Evolutionary conservation across 192 early-diverging fungal species (phyloP), one percentile per base, ranked within the genome.

Genomic region (Chytriomyces sp.): DNA sequence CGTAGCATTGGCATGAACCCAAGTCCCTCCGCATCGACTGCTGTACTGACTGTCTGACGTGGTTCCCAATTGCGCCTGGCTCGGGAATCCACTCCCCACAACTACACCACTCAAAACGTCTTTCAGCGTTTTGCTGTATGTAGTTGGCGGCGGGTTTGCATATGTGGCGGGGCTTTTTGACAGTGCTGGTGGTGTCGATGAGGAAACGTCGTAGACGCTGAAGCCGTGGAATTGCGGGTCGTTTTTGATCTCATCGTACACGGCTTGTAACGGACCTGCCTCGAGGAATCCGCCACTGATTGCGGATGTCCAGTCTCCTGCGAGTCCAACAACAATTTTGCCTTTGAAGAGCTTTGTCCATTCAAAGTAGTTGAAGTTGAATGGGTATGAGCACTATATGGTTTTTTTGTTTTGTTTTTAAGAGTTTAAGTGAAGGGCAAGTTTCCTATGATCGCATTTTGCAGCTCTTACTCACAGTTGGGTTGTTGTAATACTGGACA

Each of bases 251-350:
- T 23, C 26, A 28, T 67, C 66, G 66, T 46, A 67, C 45, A 75
- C 73, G 49, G 73, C 73, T 75, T 75, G 73, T 20, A 75, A 45
- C 11, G 73, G 73, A 16, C 73, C 73, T 7, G 73, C 7, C 26
- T 64, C 73, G n/a, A 75, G 35, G 35, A 75, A 75, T 0, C 73
- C 73, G 44, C 73, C 73, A 13, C 23, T 35, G 43, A 75, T 75
- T 9, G 73, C 73, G 7, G 73, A 75, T 11, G 73, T 75, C 73
- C 73, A 75, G 49, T 75, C 73, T 18, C 73, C 73, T 26, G 73
- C 73, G 7, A 75, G 73, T 35, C 73, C 73, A 53, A 75, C 45
- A 23, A 75, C 35, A 44, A 75, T 64, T 7, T 20, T 24, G 6
- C 73, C 73, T 4, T 49, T 11, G 45, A 49, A 75, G 11, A 75